phyloP scores from a whole-genome alignment of 805 yeast genomes.

The Myxozyma neotropica region DNA sequence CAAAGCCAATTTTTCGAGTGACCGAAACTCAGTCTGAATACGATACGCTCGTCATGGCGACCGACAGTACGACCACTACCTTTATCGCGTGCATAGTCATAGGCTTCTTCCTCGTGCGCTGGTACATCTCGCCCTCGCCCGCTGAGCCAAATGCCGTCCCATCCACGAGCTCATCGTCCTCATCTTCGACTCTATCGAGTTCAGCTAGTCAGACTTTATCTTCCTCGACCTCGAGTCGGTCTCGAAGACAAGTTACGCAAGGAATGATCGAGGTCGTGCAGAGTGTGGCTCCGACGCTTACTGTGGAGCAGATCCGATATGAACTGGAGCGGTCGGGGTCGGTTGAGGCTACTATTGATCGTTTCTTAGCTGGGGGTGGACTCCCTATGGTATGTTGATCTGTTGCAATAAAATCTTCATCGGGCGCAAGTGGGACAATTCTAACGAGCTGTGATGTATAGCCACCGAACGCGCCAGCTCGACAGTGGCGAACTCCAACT shows the following conservation, averaged over 20 bases:
- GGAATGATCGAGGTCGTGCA: slow-evolving; percentile 83
- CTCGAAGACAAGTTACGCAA: slow-evolving; percentile 42
- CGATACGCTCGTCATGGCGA: no score
- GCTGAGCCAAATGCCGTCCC: not conserved
- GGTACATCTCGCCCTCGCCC: slow-evolving; percentile 28
- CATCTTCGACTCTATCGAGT: slow-evolving; percentile 1
- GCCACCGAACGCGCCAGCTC: slow-evolving; percentile 15
- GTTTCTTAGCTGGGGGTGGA: slow-evolving; percentile 61
- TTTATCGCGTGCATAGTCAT: slow-evolving; percentile 34
- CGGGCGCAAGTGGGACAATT: not conserved
- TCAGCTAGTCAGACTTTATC: not conserved
- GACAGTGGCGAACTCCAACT: not conserved
- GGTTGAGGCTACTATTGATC: slow-evolving; percentile 77
- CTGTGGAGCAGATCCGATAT: slow-evolving; percentile 67
- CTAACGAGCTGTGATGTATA: not conserved
- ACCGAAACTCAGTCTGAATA: no score
- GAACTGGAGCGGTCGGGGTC: slow-evolving; percentile 78
- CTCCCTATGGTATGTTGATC: slow-evolving; percentile 48
- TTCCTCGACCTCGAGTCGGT: not conserved
- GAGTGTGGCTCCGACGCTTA: slow-evolving; percentile 73
- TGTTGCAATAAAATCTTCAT: not conserved
- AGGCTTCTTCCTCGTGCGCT: slow-evolving; percentile 34
- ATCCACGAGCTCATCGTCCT: slow-evolving; percentile 4
- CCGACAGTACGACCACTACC: slow-evolving; percentile 32
- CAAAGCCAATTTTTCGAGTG: no score